Percentiles rank a stretch among this genome's conserved stretches.
Conservation (phyloP, 2,329 filamentous ascomycete genomes). For the Neophaeococcomyces mojaviensis region DNA sequence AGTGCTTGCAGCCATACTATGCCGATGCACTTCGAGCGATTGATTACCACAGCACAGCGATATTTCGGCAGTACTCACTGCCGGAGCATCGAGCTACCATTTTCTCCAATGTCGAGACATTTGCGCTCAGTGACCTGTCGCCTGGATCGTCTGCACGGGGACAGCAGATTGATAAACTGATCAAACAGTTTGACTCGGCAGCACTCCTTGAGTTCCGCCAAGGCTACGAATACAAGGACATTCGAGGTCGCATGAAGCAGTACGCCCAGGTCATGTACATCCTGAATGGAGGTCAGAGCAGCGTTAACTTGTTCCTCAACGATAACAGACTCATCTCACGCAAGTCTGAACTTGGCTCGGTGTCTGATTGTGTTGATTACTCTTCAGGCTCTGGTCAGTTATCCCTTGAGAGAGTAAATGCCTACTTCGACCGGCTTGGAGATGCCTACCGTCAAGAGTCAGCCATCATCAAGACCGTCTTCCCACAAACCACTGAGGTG, state of each 20-base stretch:
- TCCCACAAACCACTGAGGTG: conserved; percentile 62
- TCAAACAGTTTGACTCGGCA: conserved; percentile 79
- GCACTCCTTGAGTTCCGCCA: conserved; percentile 88
- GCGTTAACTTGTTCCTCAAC: conserved; percentile 77
- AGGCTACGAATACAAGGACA: conserved; percentile 80
- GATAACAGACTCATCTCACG: conserved; percentile 79
- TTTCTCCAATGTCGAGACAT: conserved; percentile 69
- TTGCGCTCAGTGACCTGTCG: conserved; percentile 73
- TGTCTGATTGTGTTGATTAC: conserved; percentile 73
- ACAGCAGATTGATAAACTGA: conserved; percentile 65
- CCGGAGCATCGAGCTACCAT: conserved; percentile 88
- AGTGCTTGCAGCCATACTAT: conserved; percentile 82
- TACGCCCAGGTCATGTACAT: conserved; percentile 80
- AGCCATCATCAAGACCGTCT: conserved; percentile 71
- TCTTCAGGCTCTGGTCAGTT: conserved; percentile 53
- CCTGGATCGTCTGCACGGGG: conserved; percentile 65
- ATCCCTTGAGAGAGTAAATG: conserved; percentile 68
- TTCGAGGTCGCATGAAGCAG: conserved; percentile 78
- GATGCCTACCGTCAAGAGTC: conserved; percentile 76
- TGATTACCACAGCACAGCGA: conserved; percentile 59
- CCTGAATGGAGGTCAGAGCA: conserved; percentile 72
- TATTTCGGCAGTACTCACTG: conserved; percentile 81
- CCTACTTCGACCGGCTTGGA: conserved; percentile 70
- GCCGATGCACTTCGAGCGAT: conserved; percentile 66
- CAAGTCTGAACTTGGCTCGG: conserved; percentile 61